Evolutionary conservation across 2,329 filamentous ascomycete genomes (phyloP), one percentile per base, ranked within the genome.

Genomic region (Trichophyton equinum): DNA sequence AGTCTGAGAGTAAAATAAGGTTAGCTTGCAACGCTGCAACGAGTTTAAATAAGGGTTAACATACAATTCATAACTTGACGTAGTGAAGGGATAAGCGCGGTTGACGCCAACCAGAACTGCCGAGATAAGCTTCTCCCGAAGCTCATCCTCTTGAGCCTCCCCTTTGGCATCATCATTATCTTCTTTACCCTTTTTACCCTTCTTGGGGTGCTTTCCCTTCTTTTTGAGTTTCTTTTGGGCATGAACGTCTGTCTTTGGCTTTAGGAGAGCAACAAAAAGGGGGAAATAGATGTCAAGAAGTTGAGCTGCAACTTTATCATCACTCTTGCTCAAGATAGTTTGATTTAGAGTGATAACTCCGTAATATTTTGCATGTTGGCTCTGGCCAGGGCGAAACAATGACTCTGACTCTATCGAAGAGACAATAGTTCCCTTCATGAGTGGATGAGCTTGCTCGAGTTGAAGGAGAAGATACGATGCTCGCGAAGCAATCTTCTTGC

Each of bases 331-430:
- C 57, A 99, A 76, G 57, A 97, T 91, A 0, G 92, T 97, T 75
- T 99, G 95, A 72, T 99, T 99, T 57, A 99, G 80, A 0, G 94
- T 97, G 72, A 96, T 96, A 72, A 96, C 86, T 38, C 90, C 91
- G 73, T 96, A 96, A 75, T 99, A 99, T 71, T 89, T 95, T 46
- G 92, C 89, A 67, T 95, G 88, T 40, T 87, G 80, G 69, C 85
- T 92, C 73, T 97, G 94, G 9, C 89, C 88, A 0, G 91, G 89
- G 59, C 90, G 85, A 71, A 96, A 87, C 22, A 99, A 77, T 55
- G 95, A 82, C 67, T 97, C 92, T 60, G 88, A 85, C 73, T 99
- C 92, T 49, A 99, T 85, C 8, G 85, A 84, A 64, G 84, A 85
- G 66, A 96, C 85, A 65, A 99, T 87, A 59, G 95, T 85, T 15